Base-by-base conservation (phyloP, 768 basidiomycete genomes). In the Collybiopsis confluens region DNA sequence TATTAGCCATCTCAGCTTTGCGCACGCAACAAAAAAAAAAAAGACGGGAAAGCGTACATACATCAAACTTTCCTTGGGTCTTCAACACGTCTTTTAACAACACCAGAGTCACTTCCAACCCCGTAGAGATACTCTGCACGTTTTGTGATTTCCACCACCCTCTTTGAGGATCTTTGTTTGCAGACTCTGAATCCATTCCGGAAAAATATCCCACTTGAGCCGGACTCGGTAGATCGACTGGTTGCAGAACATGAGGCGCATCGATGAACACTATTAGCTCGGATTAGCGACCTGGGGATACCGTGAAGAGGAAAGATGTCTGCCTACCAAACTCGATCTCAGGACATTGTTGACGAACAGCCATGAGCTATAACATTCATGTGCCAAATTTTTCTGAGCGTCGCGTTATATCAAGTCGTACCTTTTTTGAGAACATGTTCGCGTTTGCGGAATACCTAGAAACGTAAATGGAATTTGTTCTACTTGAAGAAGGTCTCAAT, bases 91-190 rank as follows among this genome's bases (percentile, higher is more conserved):
- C 82, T 58, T 75, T 77, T 21, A 92, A 66, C 45, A 69, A 50
- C 43, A 68, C 58, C 28, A 92, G 62, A 13, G 83, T 77, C 9
- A 83, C 82, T 15, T 80, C 77, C 20, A 91, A 64, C 5, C 89
- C 88, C 4, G 60, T 57, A 11, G 77, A 74, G 33, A 74, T 67
- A 27, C 78, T 81, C 44, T 77, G 74, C 6, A 80, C 79, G 7
- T 68, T 65, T 55, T 85, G 79, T 4, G 73, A 61, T 54, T 70
- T 80, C 82, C 83, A 93, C 91, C 91, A 92, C 3, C 73, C 86
- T 52, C 89, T 74, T 3, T 88, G 80, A 5, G 72, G 42, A 13
- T 43, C 52, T 40, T 36, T 76, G 24, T 79, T 66, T 20, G 79
- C 66, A 3, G 81, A 82, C 59, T 87, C 82, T 16, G 70, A 68